These are phyloP conservation scores for Teratosphaeria gauchensis DNA, from an alignment of 2,329 filamentous ascomycete species.

Conservation along the genomic window DNA sequence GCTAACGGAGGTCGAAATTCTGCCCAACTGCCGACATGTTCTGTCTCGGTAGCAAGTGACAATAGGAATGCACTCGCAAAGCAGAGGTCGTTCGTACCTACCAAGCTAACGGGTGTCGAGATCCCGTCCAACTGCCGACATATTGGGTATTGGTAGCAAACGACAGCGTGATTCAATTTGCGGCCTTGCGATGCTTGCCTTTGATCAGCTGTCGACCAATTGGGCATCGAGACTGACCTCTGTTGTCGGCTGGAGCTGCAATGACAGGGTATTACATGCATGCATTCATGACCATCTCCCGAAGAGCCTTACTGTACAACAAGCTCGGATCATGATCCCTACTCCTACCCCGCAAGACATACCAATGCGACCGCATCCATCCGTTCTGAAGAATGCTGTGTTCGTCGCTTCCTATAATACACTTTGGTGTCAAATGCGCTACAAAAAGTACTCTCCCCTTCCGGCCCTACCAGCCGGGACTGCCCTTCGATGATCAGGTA, in stretches of 20 bases:
- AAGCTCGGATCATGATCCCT: neutral
- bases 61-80: too few relatives aligned
- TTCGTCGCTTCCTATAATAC: neutral
- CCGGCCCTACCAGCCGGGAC: conserved; percentile 56
- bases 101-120: too few relatives aligned
- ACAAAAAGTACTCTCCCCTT: conserved; percentile 44
- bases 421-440: conserved; percentile 4
- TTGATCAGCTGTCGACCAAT: neutral
- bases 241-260: neutral
- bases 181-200: neutral
- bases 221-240: too few relatives aligned
- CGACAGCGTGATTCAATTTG: neutral
- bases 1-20: too few relatives aligned
- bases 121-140: too few relatives aligned
- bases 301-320: neutral
- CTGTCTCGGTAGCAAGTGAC: too few relatives aligned
- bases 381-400: neutral
- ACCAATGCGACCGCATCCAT: neutral
- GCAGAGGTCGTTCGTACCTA: too few relatives aligned
- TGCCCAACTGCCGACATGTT: too few relatives aligned
- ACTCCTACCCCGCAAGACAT: neutral
- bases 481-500: conserved; percentile 75
- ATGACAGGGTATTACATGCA: neutral
- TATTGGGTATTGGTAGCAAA: too few relatives aligned
- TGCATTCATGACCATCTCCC: neutral